phyloP scores from a whole-genome alignment of 306 rosid species.

The Biancaea sappan region DNA sequence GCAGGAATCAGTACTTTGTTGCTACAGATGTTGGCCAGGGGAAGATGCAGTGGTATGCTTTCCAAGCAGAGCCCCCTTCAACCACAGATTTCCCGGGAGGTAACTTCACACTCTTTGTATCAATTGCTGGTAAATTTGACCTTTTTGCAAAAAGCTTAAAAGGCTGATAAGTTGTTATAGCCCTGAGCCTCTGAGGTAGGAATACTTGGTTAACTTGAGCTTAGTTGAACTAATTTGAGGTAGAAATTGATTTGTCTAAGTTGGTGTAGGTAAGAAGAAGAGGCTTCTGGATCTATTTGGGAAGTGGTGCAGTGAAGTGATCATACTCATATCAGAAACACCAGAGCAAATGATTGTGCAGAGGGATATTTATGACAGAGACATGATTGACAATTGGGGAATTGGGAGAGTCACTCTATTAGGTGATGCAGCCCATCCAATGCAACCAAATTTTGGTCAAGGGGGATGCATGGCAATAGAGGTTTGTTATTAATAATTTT shows the following conservation, averaged over 20 bases:
- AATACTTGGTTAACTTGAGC: constrained; percentile 7
- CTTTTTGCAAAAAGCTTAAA: neutral
- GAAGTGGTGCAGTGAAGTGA: constrained; percentile 51
- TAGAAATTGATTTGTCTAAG: neutral
- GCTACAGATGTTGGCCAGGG: constrained; percentile 53
- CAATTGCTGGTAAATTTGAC: constrained; percentile 5
- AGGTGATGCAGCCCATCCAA: constrained; percentile 58
- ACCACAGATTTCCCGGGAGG: constrained; percentile 25
- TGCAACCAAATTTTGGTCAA: constrained; percentile 58
- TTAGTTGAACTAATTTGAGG: neutral
- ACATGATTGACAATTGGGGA: constrained; percentile 46
- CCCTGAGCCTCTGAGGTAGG: neutral
- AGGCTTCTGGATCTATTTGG: constrained; percentile 41
- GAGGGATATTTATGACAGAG: constrained; percentile 55
- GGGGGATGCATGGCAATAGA: constrained; percentile 58
- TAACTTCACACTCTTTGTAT: neutral
- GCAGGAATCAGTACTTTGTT: constrained; percentile 52
- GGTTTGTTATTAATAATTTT: constrained; percentile 24
- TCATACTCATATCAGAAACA: constrained; percentile 45
- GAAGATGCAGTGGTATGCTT: constrained; percentile 58
- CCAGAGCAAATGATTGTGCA: constrained; percentile 42
- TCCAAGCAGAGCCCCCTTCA: constrained; percentile 48
- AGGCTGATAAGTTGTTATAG: neutral
- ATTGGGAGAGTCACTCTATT: constrained; percentile 47
- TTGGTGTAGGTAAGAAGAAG: constrained; percentile 43